phyloP scores from a whole-genome alignment of 2,329 filamentous ascomycete species.

The Arthrobotrys iridis region DNA sequence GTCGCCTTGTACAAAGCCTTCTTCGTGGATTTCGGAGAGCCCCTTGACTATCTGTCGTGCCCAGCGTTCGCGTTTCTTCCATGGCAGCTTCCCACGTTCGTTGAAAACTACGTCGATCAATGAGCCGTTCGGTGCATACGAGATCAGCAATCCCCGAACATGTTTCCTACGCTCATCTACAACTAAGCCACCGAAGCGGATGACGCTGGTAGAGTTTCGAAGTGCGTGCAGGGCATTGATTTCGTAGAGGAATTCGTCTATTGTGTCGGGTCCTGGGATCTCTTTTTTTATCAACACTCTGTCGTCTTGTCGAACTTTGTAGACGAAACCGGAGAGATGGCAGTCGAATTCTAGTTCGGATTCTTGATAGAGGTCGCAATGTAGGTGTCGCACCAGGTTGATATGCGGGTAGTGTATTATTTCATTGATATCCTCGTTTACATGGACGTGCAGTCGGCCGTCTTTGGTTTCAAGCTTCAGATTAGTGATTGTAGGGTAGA shows the following conservation, averaged over 20 bases:
- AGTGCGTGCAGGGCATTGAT: constrained; percentile 91
- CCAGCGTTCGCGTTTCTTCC: constrained; percentile 83
- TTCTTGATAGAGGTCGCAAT: constrained; percentile 74
- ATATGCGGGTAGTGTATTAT: constrained; percentile 85
- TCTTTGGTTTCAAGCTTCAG: constrained; percentile 90
- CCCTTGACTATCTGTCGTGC: constrained; percentile 89
- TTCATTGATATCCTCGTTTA: constrained; percentile 96
- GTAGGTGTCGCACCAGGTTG: constrained; percentile 77
- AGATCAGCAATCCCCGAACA: constrained; percentile 90
- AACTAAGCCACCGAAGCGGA: constrained; percentile 86
- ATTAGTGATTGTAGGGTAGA: constrained; percentile 95
- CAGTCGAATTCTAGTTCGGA: constrained; percentile 83
- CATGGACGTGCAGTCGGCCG: constrained; percentile 90
- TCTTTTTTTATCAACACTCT: constrained; percentile 91
- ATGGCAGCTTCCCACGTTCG: constrained; percentile 68
- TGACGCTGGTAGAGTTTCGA: constrained; percentile 77
- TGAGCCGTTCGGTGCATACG: constrained; percentile 84
- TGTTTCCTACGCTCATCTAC: constrained; percentile 77
- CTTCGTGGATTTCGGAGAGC: constrained; percentile 90
- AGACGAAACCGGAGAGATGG: constrained; percentile 96
- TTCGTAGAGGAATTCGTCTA: constrained; percentile 97
- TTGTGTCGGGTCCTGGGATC: constrained; percentile 91
- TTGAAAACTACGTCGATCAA: constrained; percentile 93
- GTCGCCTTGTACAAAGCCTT: constrained; percentile 95
- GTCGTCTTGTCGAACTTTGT: constrained; percentile 80